These are phyloP conservation scores for Asterella californica DNA, from an alignment of 225 moss, liverwort and hornwort genomes.

Conservation along the genomic window DNA sequence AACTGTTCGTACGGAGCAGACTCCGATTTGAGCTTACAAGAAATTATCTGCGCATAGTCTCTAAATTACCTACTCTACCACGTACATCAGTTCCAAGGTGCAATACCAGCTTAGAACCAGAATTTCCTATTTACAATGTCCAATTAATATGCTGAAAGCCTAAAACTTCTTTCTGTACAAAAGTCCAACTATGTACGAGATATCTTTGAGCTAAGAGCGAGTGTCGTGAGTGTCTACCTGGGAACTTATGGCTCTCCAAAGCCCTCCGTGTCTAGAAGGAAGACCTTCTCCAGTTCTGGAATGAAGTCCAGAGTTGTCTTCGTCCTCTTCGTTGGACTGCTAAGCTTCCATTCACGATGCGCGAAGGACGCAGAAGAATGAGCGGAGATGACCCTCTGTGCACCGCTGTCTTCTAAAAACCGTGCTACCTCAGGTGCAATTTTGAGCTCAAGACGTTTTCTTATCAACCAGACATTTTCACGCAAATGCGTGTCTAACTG, in stretches of 20 bases:
- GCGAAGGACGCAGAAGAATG: slow-evolving; percentile 8
- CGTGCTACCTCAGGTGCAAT: slow-evolving; percentile 1
- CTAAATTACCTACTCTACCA: not conserved
- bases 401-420: slow-evolving; percentile 1
- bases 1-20: slow-evolving; percentile 4
- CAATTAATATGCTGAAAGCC: slow-evolving; percentile 10
- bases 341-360: slow-evolving; percentile 3
- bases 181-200: slow-evolving; percentile 17
- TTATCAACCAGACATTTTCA: not conserved
- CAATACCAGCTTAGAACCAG: slow-evolving; percentile 6
- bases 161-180: slow-evolving; percentile 12
- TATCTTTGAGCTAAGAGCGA: slow-evolving; percentile 1
- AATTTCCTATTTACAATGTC: slow-evolving; percentile 14
- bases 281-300: slow-evolving; percentile 1
- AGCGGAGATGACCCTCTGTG: slow-evolving; percentile 6
- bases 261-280: not conserved
- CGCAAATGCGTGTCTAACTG: slow-evolving; percentile 1
- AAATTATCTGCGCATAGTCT: not conserved
- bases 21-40: not conserved
- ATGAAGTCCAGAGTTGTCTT: slow-evolving; percentile 1
- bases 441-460: slow-evolving; percentile 6
- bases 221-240: slow-evolving; percentile 16
- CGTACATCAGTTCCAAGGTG: slow-evolving; percentile 4
- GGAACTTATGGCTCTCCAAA: not conserved
- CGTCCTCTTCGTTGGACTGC: not conserved